A percentile compares a stretch with the other conserved stretches of the same genome.
phyloP scores from a whole-genome alignment of 768 basidiomycete genomes.

The Chalciporus chontae region DNA sequence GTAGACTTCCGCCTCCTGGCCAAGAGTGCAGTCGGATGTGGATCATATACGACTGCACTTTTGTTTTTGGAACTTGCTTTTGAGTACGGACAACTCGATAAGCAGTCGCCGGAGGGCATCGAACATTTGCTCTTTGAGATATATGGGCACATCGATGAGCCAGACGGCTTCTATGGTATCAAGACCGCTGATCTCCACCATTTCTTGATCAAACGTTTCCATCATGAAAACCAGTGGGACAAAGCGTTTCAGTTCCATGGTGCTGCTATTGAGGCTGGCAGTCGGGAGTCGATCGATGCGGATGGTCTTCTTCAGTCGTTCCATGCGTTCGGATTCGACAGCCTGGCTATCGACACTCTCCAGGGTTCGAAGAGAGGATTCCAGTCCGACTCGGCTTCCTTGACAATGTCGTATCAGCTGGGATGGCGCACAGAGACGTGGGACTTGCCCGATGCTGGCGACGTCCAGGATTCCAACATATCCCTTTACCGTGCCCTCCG shows the following conservation, averaged over 20 bases:
- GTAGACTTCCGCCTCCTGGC: slow-evolving; percentile 73
- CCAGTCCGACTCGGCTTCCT: slow-evolving; percentile 28
- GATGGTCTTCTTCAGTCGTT: slow-evolving; percentile 76
- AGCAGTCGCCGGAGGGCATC: slow-evolving; percentile 31
- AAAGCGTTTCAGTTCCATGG: slow-evolving; percentile 90
- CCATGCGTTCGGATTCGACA: slow-evolving; percentile 87
- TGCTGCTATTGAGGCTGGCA: slow-evolving; percentile 69
- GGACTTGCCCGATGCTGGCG: slow-evolving; percentile 76
- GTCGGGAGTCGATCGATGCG: slow-evolving; percentile 38
- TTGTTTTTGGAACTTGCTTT: slow-evolving; percentile 82
- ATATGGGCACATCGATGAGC: slow-evolving; percentile 94
- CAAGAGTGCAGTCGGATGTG: slow-evolving; percentile 68
- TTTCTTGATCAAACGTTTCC: slow-evolving; percentile 80
- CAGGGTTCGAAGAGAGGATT: slow-evolving; percentile 39
- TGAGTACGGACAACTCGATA: slow-evolving; percentile 39
- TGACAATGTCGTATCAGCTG: slow-evolving; percentile 66
- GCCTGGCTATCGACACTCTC: slow-evolving; percentile 72
- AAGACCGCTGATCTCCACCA: slow-evolving; percentile 70
- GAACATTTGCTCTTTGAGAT: slow-evolving; percentile 86
- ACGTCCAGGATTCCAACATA: slow-evolving; percentile 44
- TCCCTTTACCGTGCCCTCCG: slow-evolving; percentile 77
- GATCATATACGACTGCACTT: slow-evolving; percentile 85
- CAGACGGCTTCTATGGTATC: slow-evolving; percentile 97
- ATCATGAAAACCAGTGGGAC: slow-evolving; percentile 91
- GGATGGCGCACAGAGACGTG: slow-evolving; percentile 96